Base-by-base conservation (phyloP, 192 early-diverging fungal genomes). In the Rhizophagus sp. region DNA sequence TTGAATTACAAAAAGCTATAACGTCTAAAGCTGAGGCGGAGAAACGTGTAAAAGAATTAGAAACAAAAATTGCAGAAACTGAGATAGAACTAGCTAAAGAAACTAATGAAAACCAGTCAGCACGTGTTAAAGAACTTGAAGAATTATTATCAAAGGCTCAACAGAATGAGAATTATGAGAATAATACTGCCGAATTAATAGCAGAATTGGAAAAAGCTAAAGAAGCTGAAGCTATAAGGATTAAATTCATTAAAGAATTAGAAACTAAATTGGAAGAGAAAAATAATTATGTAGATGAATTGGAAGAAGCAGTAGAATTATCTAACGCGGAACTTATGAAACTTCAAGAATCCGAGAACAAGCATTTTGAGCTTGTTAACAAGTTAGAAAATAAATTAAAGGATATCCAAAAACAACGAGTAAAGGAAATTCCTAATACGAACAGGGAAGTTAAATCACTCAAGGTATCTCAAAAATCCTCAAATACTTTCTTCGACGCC, bases 31-130 rank as follows among this genome's bases (percentile, higher is more conserved):
- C 24, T 15, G 44, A 36, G 1, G 73, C 33, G 62, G 11, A 12
- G 41, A 34, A 25, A 66, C 36, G 63, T 77, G 27, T 66, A 7
- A 27, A 39, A 24, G 22, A 77, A 66, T 63, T 77, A 27, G 41
- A 77, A 34, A 22, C 19, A 22, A 34, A 77, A 67, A 62, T 77
- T 64, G 11, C 17, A 24, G 39, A 61, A 15, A n/a, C 19, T 57
- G 52, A 57, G 52, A 17, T 19, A 15, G 52, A 57, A 57, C 1
- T 19, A 2, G 17, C 0, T 22, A 57, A 57, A 57, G 52, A 19
- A 19, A 57, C 15, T 19, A 57, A 13, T 2, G 52, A 57, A 4
- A 57, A 22, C 22, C 52, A 57, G 6, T 57, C 1, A 22, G 6
- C 5, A 22, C 52, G 52, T 57, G 19, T 57, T 19, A 52, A 19